Evolutionary conservation across 192 early-diverging fungal genomes (phyloP).

Genomic region (Coemansia sp.): DNA sequence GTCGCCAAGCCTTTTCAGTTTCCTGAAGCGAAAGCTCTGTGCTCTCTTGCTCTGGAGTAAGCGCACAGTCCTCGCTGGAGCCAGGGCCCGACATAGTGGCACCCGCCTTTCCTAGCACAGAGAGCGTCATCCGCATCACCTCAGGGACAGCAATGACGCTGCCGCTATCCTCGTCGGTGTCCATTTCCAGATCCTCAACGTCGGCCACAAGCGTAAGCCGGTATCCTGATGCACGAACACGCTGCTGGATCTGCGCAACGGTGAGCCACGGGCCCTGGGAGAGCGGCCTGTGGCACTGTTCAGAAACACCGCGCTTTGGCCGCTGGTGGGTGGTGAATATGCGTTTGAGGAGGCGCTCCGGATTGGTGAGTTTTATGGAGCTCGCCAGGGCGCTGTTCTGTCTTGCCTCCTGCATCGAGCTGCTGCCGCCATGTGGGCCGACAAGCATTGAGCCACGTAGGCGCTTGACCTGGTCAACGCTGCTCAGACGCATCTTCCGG

Average conservation of each 20-base stretch:
- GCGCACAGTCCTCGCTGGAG: slow-evolving; percentile 29
- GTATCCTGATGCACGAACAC: slow-evolving; percentile 45
- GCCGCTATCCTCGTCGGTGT: slow-evolving; percentile 50
- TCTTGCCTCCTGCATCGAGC: slow-evolving; percentile 22
- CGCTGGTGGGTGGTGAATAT: slow-evolving; percentile 54
- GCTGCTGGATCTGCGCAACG: slow-evolving; percentile 51
- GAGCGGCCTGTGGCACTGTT: neutral
- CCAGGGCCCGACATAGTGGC: slow-evolving; percentile 16
- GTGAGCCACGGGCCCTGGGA: slow-evolving; percentile 23
- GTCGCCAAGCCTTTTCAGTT: slow-evolving; percentile 44
- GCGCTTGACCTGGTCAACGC: slow-evolving; percentile 49
- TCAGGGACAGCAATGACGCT: slow-evolving; percentile 50
- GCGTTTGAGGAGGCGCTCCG: slow-evolving; percentile 50
- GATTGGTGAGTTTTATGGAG: slow-evolving; percentile 24
- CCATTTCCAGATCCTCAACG: slow-evolving; percentile 40
- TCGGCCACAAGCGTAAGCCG: slow-evolving; percentile 49
- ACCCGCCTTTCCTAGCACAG: slow-evolving; percentile 41
- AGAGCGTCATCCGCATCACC: slow-evolving; percentile 52
- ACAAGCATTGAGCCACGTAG: slow-evolving; percentile 53
- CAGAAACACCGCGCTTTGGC: slow-evolving; percentile 13
- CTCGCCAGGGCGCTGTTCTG: neutral
- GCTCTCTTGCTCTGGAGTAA: slow-evolving; percentile 41
- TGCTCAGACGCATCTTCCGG: slow-evolving; percentile 61
- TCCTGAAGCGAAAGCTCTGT: slow-evolving; percentile 41
- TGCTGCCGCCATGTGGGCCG: slow-evolving; percentile 34